These are phyloP conservation scores for Syzygium oleosum DNA, from an alignment of 345 rosid genomes.

Conservation along the genomic window DNA sequence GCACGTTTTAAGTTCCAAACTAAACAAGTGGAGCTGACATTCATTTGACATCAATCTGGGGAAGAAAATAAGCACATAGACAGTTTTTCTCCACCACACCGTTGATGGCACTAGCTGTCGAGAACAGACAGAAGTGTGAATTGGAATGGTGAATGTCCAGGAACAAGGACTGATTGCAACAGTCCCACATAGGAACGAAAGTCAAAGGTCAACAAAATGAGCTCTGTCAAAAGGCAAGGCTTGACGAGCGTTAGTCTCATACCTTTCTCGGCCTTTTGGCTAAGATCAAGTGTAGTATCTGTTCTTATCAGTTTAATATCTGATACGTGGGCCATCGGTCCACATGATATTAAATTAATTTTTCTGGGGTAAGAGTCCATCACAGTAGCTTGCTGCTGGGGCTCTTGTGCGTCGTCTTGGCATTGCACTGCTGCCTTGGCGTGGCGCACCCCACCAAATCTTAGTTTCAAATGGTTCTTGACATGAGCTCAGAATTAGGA, in stretches of 20 bases:
- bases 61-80: not conserved
- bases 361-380: not conserved
- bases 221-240: not conserved
- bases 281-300: constrained; percentile 62
- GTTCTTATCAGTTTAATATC: constrained; percentile 55
- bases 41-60: not conserved
- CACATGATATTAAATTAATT: constrained; percentile 32
- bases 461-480: not conserved
- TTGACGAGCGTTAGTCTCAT: not conserved
- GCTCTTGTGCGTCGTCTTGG: not conserved
- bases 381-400: constrained; percentile 3
- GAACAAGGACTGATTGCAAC: not conserved
- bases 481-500: not conserved
- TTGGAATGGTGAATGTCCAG: not conserved
- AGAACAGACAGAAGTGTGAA: not conserved
- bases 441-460: not conserved
- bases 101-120: not conserved
- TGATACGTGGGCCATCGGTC: constrained; percentile 27
- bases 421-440: constrained; percentile 10
- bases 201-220: not conserved
- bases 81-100: not conserved
- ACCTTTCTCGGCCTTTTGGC: constrained; percentile 69
- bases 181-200: not conserved
- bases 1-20: not conserved
- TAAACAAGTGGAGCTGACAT: not conserved